Conservation (phyloP, 495 filamentous ascomycete species). For the Neurospora sp. region DNA sequence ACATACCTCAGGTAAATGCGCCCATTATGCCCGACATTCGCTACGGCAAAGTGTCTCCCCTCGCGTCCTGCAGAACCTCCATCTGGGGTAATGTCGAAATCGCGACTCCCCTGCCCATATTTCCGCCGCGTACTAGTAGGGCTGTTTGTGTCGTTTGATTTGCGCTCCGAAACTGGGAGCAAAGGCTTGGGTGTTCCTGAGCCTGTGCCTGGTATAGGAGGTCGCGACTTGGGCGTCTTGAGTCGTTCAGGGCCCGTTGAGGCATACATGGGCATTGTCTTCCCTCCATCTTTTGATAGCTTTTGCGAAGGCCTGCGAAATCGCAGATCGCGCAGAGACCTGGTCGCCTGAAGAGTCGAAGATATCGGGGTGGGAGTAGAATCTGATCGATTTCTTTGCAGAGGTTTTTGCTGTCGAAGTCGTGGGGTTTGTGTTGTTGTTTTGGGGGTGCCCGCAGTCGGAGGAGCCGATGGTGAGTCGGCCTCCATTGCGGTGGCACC, state of each 20-base stretch:
- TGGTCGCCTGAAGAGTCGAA: neutral
- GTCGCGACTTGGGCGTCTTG: slow-evolving; percentile 20
- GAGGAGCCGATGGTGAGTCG: slow-evolving; percentile 14
- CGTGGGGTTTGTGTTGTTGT: slow-evolving; percentile 3
- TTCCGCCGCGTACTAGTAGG: slow-evolving; percentile 15
- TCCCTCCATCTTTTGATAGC: slow-evolving; percentile 9
- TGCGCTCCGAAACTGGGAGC: slow-evolving; percentile 35
- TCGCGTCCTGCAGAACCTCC: slow-evolving; percentile 42
- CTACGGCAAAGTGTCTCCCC: slow-evolving; percentile 82
- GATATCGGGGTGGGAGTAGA: neutral
- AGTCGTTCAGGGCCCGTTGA: slow-evolving; percentile 7
- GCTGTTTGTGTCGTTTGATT: slow-evolving; percentile 25
- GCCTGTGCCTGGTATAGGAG: slow-evolving; percentile 11
- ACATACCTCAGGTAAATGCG: slow-evolving; percentile 92
- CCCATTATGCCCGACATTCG: slow-evolving; percentile 88
- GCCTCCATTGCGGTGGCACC: slow-evolving; percentile 16
- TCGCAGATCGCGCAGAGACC: slow-evolving; percentile 7
- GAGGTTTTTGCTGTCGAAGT: slow-evolving; percentile 13
- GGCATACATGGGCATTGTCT: slow-evolving; percentile 2
- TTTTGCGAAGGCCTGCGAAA: slow-evolving; percentile 8
- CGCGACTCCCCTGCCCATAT: slow-evolving; percentile 26
- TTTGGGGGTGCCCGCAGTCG: neutral
- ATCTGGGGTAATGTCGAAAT: slow-evolving; percentile 40
- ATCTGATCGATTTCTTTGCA: slow-evolving; percentile 8
- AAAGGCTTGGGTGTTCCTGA: slow-evolving; percentile 23